These are phyloP conservation scores for Epichloe sibirici DNA, from an alignment of 2,329 filamentous ascomycete genomes.

Conservation along the genomic window DNA sequence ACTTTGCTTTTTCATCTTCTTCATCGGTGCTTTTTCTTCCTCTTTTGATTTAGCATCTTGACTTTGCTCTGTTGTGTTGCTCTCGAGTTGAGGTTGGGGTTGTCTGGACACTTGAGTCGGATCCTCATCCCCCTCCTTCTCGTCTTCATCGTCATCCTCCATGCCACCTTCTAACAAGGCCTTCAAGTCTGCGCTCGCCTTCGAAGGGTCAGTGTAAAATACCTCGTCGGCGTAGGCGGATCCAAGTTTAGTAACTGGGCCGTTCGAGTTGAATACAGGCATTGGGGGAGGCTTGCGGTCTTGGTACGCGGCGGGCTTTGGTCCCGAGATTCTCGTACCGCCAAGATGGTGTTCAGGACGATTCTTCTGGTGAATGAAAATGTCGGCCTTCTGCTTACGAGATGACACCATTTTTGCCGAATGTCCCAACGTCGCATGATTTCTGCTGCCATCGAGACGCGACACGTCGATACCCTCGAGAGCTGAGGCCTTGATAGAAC, in stretches of 20 bases:
- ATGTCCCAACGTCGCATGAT: conserved; percentile 23
- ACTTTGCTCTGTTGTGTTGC: conserved; percentile 3
- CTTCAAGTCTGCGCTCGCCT: conserved; percentile 67
- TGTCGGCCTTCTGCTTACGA: conserved; percentile 42
- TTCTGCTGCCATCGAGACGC: neutral
- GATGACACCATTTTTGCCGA: conserved; percentile 33
- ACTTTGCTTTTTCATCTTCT: conserved; percentile 6
- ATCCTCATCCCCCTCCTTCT: neutral
- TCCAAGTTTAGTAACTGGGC: conserved; percentile 5
- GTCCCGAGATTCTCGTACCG: conserved; percentile 34
- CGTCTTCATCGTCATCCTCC: conserved; percentile 53
- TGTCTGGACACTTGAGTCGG: neutral
- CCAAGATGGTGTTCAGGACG: conserved; percentile 44
- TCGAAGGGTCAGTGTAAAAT: conserved; percentile 56
- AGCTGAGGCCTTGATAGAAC: conserved; percentile 14
- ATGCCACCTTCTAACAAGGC: conserved; percentile 71
- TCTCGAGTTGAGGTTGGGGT: neutral
- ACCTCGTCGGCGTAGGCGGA: conserved; percentile 28
- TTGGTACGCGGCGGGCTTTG: conserved; percentile 33
- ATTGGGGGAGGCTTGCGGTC: conserved; percentile 34
- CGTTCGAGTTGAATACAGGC: conserved; percentile 35
- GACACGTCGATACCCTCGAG: conserved; percentile 6
- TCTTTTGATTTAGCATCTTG: conserved; percentile 11
- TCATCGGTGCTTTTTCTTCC: conserved; percentile 7
- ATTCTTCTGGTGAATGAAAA: conserved; percentile 42